phyloP scores from a whole-genome alignment of 345 rosid genomes.

The Salix exigua region DNA sequence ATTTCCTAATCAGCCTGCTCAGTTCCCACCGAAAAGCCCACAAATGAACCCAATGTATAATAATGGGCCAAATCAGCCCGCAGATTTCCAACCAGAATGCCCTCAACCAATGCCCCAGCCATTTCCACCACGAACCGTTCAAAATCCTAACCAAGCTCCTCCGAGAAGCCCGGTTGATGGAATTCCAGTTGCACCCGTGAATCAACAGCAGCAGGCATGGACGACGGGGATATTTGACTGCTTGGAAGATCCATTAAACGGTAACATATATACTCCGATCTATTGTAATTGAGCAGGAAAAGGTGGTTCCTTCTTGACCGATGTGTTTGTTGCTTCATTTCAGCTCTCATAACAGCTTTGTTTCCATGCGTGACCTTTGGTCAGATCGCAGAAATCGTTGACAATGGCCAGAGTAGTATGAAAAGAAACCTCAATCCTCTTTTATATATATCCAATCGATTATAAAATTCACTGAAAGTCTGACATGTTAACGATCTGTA shows the following conservation, averaged over 20 bases:
- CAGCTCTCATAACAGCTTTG: constrained; percentile 51
- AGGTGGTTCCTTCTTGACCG: not conserved
- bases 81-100: not conserved
- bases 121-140: constrained; percentile 11
- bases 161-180: constrained; percentile 10
- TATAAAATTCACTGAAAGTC: too few relatives aligned
- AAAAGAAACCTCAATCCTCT: too few relatives aligned
- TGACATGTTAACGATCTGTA: constrained; percentile 5
- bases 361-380: constrained; percentile 54
- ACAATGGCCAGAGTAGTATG: constrained; percentile 48
- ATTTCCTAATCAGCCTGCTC: not conserved
- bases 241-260: constrained; percentile 62
- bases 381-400: constrained; percentile 58
- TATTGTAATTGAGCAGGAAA: not conserved
- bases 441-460: too few relatives aligned
- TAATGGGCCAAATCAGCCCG: not conserved
- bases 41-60: not conserved
- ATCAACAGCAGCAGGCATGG: constrained; percentile 31
- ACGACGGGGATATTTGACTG: constrained; percentile 51
- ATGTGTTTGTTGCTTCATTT: not conserved
- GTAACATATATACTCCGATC: constrained; percentile 17
- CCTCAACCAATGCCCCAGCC: not conserved
- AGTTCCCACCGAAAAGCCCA: not conserved
- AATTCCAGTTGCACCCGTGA: constrained; percentile 10
- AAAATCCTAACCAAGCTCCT: not conserved